Evolutionary conservation across 108 stramenopile genomes (phyloP).

Genomic region (Cyclostephanos invisitatus): DNA sequence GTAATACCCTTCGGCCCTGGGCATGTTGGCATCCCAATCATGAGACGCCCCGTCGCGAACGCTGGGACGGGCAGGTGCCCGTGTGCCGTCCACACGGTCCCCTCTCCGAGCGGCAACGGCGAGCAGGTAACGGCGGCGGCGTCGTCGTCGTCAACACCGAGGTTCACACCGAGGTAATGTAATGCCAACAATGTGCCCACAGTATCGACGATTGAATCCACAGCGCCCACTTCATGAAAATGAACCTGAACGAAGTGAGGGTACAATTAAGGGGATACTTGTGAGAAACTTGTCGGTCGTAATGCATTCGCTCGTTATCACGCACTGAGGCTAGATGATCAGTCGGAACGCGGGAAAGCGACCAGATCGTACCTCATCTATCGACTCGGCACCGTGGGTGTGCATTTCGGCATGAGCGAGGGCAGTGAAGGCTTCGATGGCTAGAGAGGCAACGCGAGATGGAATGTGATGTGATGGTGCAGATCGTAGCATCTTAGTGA

Average conservation of each 20-base stretch:
- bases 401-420: conserved; percentile 87
- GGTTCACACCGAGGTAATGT: conserved; percentile 66
- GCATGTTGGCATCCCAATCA: conserved; percentile 86
- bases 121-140: conserved; percentile 62
- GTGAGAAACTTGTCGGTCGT: no score
- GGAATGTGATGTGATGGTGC: conserved; percentile 65
- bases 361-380: conserved; percentile 57
- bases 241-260: conserved; percentile 54
- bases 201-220: conserved; percentile 92
- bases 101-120: conserved; percentile 85
- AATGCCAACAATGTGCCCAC: conserved; percentile 87
- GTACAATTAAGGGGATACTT: no score
- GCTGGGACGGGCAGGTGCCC: conserved; percentile 94
- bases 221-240: conserved; percentile 94
- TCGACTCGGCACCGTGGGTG: conserved; percentile 75
- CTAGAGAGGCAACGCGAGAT: conserved; percentile 58
- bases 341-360: no score
- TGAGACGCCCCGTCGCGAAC: conserved; percentile 84
- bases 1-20: conserved; percentile 80
- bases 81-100: conserved; percentile 91
- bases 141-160: conserved; percentile 25
- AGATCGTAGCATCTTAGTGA: conserved; percentile 67
- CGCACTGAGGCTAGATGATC: no score
- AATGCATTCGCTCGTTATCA: no score
- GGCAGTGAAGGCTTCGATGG: conserved; percentile 77